Percentiles rank a stretch among this genome's conserved stretches.
Conservation (phyloP, 2,329 filamentous ascomycete species). For the Nemania abortiva region DNA sequence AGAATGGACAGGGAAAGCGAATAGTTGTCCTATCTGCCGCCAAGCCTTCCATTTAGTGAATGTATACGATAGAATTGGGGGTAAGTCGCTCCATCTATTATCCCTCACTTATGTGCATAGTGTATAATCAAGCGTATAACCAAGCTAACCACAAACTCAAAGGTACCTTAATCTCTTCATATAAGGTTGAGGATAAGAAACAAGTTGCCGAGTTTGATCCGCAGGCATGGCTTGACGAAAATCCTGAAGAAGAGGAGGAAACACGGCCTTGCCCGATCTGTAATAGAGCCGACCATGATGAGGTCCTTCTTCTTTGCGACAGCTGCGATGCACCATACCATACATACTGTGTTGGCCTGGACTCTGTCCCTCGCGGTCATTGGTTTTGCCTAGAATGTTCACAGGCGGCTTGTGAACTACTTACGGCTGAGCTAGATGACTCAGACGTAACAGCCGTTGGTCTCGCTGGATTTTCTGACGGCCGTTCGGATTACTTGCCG, state of each 20-base stretch:
- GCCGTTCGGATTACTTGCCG: slow-evolving; percentile 57
- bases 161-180: slow-evolving; percentile 69
- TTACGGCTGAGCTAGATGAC: slow-evolving; percentile 56
- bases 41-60: slow-evolving; percentile 91
- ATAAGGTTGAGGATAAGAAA: slow-evolving; percentile 81
- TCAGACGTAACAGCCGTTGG: slow-evolving; percentile 41
- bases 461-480: slow-evolving; percentile 45
- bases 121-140: not conserved
- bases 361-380: slow-evolving; percentile 77
- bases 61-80: slow-evolving; percentile 82
- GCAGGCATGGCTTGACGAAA: slow-evolving; percentile 77
- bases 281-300: slow-evolving; percentile 82
- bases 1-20: slow-evolving; percentile 95
- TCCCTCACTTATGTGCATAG: slow-evolving; percentile 21
- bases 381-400: slow-evolving; percentile 94
- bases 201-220: slow-evolving; percentile 92
- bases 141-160: slow-evolving; percentile 35
- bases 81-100: slow-evolving; percentile 63
- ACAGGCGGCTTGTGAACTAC: slow-evolving; percentile 58
- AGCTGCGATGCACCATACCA: slow-evolving; percentile 91
- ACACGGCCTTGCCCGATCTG: slow-evolving; percentile 86
- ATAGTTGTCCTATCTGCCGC: slow-evolving; percentile 97
- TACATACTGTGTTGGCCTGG: slow-evolving; percentile 88
- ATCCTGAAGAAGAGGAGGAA: slow-evolving; percentile 77
- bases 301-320: slow-evolving; percentile 89